These are phyloP conservation scores for Coemansia umbellata DNA, from an alignment of 192 early-diverging fungal genomes.

Conservation along the genomic window DNA sequence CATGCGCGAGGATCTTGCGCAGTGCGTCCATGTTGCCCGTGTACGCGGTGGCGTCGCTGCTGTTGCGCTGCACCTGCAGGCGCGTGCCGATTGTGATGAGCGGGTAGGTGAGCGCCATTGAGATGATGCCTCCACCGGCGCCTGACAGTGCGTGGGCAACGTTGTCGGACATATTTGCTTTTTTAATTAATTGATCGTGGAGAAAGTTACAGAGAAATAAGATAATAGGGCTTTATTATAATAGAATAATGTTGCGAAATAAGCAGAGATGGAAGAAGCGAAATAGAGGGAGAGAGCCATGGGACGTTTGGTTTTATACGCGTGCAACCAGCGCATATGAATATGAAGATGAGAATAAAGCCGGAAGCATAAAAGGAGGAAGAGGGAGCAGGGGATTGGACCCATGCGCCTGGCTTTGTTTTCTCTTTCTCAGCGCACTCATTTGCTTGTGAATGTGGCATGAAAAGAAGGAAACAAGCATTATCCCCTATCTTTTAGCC, in stretches of 20 bases:
- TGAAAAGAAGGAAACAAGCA: background rate
- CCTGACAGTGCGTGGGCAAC: slow-evolving; percentile 77
- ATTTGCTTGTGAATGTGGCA: background rate
- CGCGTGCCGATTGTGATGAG: slow-evolving; percentile 75
- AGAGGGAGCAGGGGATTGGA: too few relatives aligned
- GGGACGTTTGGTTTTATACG: background rate
- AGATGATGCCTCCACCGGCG: slow-evolving; percentile 84
- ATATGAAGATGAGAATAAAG: too few relatives aligned
- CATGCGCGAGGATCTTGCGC: slow-evolving; percentile 82
- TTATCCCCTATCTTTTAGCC: too few relatives aligned
- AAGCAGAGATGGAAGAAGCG: background rate
- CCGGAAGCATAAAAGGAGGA: too few relatives aligned
- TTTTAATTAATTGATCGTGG: background rate
- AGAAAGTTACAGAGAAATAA: background rate
- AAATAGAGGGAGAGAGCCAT: background rate
- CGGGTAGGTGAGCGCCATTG: slow-evolving; percentile 94
- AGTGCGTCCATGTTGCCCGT: slow-evolving; percentile 67
- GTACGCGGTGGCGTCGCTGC: slow-evolving; percentile 56
- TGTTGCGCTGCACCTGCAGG: slow-evolving; percentile 74
- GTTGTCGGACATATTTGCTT: slow-evolving; percentile 67
- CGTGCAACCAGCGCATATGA: background rate
- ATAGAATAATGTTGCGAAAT: background rate
- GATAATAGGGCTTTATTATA: background rate
- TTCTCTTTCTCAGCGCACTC: too few relatives aligned
- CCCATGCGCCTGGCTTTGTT: too few relatives aligned